Conservation (phyloP, 306 rosid genomes). For the Casuarina cunninghamiana region DNA sequence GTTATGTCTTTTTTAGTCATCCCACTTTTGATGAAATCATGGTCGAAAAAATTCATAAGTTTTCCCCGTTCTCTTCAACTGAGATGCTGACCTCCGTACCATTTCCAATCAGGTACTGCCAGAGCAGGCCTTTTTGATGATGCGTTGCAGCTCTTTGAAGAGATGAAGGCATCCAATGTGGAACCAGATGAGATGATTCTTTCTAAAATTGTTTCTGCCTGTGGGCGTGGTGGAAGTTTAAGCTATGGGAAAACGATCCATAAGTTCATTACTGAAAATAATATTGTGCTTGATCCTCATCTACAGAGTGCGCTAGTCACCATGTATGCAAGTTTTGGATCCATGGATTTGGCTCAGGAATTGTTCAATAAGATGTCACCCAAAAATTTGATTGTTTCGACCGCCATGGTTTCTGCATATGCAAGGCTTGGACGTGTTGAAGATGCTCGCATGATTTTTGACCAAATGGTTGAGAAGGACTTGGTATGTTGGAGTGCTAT, state of each 20-base stretch:
- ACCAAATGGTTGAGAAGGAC: slow-evolving; percentile 64
- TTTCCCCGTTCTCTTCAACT: not conserved
- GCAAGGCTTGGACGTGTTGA: slow-evolving; percentile 54
- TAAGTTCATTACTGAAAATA: slow-evolving; percentile 40
- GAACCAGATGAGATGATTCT: slow-evolving; percentile 67
- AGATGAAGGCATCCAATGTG: slow-evolving; percentile 53
- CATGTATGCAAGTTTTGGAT: slow-evolving; percentile 73
- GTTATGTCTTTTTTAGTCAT: not conserved
- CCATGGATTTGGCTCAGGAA: slow-evolving; percentile 65
- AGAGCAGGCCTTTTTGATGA: slow-evolving; percentile 55
- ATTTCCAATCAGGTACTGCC: slow-evolving; percentile 60
- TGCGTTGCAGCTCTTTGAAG: slow-evolving; percentile 63
- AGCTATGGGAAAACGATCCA: slow-evolving; percentile 45
- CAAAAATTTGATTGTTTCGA: slow-evolving; percentile 60
- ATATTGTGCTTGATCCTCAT: slow-evolving; percentile 39
- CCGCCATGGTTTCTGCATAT: slow-evolving; percentile 75
- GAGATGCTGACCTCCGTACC: slow-evolving; percentile 4
- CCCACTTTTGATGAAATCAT: not conserved
- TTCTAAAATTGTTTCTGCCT: slow-evolving; percentile 65
- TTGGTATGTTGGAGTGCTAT: slow-evolving; percentile 81
- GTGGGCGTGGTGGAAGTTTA: slow-evolving; percentile 53
- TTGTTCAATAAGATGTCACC: slow-evolving; percentile 42
- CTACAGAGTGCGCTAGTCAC: slow-evolving; percentile 63
- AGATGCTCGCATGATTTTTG: slow-evolving; percentile 64
- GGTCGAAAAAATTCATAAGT: not conserved